Base-by-base conservation (phyloP, 2,329 filamentous ascomycete species). In the Fusarium nematophilum region DNA sequence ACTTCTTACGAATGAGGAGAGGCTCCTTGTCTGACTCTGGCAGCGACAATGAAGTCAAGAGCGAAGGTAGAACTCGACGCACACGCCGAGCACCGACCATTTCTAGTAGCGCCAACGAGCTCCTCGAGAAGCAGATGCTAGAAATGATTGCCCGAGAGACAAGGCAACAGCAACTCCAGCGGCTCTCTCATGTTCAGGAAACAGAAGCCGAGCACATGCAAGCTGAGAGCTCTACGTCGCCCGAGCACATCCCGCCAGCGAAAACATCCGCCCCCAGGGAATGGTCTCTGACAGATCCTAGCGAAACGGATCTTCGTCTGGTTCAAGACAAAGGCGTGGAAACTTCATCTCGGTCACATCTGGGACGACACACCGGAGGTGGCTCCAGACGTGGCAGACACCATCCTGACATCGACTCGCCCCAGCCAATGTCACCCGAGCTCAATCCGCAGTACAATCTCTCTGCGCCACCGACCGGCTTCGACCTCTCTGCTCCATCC, bases 101-200 rank as follows among this genome's bases (percentile, higher is more conserved):
- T 49, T 80, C 79, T 39, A 82, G 79, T 61, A 79, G 74, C 37
- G 59, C 72, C 18, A 82, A 80, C 57, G 82, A 86, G 52, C 74
- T 87, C 10, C 72, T 88, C 10, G 83, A 86, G 58, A 86, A 84
- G 68, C 85, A 87, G 66, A 87, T 88, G 84, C 74, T 81, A 53
- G 84, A 87, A 53, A 83, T 86, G 76, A 79, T 87, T 56, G 82
- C 82, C 6, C 80, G 79, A 57, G 85, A 88, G 67, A 79, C 78
- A 6, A 72, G 45, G 40, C 61, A 74, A 36, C 74, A 76, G 33
- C 78, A 79, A 18, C 65, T 74, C n/a, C 74, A 76, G 33, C 78
- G 79, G 18, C 65, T 74, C n/a, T 65, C 68, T 1, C 68, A 72
- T n/a, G 61, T 70, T 11, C 64, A 60, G 9, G 68, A 72, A 44